Conservation (phyloP, 2,329 filamentous ascomycete species). For the Pseudopithomyces maydicus region DNA sequence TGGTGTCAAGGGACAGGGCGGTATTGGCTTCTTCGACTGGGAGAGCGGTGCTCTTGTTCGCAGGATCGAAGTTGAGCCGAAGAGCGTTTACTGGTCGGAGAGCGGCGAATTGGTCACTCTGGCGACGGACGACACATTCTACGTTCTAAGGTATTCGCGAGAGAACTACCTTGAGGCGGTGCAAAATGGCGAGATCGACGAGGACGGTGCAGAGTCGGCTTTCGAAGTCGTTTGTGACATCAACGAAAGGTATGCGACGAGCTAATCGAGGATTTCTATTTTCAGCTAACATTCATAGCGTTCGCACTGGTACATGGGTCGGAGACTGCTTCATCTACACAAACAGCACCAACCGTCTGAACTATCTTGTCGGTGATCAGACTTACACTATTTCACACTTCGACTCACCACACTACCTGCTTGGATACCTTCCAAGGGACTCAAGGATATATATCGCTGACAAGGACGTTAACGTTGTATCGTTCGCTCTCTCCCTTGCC, state of each 20-base stretch:
- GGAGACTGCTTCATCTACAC: slow-evolving; percentile 99
- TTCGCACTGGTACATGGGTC: slow-evolving; percentile 95
- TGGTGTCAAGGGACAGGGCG: slow-evolving; percentile 92
- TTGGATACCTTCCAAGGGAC: slow-evolving; percentile 94
- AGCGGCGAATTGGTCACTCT: slow-evolving; percentile 91
- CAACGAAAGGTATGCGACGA: slow-evolving; percentile 74
- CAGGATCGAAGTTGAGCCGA: slow-evolving; percentile 81
- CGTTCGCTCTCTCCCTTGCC: slow-evolving; percentile 86
- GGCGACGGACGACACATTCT: slow-evolving; percentile 93
- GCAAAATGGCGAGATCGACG: slow-evolving; percentile 80
- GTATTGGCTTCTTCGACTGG: slow-evolving; percentile 97
- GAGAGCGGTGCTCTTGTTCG: slow-evolving; percentile 84
- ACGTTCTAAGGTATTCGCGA: slow-evolving; percentile 88
- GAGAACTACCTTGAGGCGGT: slow-evolving; percentile 86
- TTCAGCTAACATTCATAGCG: slow-evolving; percentile 54
- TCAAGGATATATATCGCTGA: slow-evolving; percentile 94
- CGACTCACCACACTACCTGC: slow-evolving; percentile 90
- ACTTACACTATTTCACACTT: slow-evolving; percentile 98
- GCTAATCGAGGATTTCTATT: slow-evolving; percentile 3
- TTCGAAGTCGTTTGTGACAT: slow-evolving; percentile 97
- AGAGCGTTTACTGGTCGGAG: slow-evolving; percentile 91
- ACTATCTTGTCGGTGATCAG: slow-evolving; percentile 97
- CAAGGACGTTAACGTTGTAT: slow-evolving; percentile 92
- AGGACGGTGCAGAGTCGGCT: slow-evolving; percentile 91
- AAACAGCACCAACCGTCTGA: slow-evolving; percentile 92